Evolutionary conservation across 345 rosid species (phyloP).

Genomic region (Mallotus nudiflorus): DNA sequence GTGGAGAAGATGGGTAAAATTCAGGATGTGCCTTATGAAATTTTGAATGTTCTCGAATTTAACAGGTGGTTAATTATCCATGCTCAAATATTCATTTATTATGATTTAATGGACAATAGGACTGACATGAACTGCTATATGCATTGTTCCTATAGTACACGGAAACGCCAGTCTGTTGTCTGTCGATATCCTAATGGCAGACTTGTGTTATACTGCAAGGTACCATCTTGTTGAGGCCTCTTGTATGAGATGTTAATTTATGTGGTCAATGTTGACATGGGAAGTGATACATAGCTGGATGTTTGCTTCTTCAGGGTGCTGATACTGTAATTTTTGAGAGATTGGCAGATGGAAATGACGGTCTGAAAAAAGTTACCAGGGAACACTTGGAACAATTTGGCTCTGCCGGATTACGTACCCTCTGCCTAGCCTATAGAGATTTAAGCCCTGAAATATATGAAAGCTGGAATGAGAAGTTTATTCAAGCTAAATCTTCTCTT

Average conservation of each 20-base stretch:
- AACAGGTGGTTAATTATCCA: slow-evolving; percentile 71
- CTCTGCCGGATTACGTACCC: slow-evolving; percentile 95
- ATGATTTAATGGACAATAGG: slow-evolving; percentile 11
- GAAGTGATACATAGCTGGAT: slow-evolving; percentile 38
- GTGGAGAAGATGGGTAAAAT: slow-evolving; percentile 94
- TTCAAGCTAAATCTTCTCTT: slow-evolving; percentile 93
- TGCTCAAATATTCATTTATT: slow-evolving; percentile 8
- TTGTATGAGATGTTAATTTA: slow-evolving; percentile 9
- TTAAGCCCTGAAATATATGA: slow-evolving; percentile 72
- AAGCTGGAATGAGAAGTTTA: slow-evolving; percentile 97
- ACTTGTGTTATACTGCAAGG: slow-evolving; percentile 97
- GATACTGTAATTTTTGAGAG: slow-evolving; percentile 95
- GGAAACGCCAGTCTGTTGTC: slow-evolving; percentile 99
- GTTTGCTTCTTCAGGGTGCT: slow-evolving; percentile 76
- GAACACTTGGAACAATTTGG: slow-evolving; percentile 94
- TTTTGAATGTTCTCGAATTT: slow-evolving; percentile 95
- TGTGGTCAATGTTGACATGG: slow-evolving; percentile 5
- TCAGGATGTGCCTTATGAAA: slow-evolving; percentile 84
- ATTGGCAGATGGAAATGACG: slow-evolving; percentile 66
- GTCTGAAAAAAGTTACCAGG: slow-evolving; percentile 71
- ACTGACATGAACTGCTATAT: slow-evolving; percentile 11
- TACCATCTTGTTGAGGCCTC: slow-evolving; percentile 35
- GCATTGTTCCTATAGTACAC: slow-evolving; percentile 61
- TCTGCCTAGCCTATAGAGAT: slow-evolving; percentile 89
- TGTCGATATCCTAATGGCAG: slow-evolving; percentile 96